Percentiles rank a stretch among this genome's conserved stretches.
These are phyloP conservation scores for Phytopythium mirpurense DNA, from an alignment of 352 stramenopile genomes.

Conservation along the genomic window DNA sequence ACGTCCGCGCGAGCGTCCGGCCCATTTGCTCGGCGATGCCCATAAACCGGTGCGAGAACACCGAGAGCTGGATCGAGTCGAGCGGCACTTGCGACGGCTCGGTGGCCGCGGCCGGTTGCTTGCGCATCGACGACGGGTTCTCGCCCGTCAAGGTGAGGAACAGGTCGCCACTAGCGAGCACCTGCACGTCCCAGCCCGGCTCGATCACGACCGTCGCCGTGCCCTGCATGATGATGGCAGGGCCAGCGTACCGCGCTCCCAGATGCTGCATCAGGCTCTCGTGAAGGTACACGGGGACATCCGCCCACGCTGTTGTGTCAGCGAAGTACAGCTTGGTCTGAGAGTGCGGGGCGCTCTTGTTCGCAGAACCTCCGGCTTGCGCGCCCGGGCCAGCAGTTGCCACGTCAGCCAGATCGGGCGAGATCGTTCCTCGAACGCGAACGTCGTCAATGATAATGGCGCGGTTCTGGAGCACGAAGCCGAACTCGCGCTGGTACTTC, in stretches of 20 bases:
- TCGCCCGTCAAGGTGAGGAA: slow-evolving; percentile 75
- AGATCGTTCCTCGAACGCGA: slow-evolving; percentile 94
- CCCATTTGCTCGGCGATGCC: slow-evolving; percentile 99
- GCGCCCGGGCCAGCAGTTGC: neutral
- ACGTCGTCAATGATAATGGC: slow-evolving; percentile 96
- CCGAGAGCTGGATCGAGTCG: slow-evolving; percentile 96
- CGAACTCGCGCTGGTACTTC: slow-evolving; percentile 97
- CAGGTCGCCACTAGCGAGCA: slow-evolving; percentile 94
- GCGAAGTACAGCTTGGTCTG: slow-evolving; percentile 79
- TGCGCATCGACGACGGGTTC: slow-evolving; percentile 9
- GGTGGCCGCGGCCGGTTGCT: slow-evolving; percentile 10
- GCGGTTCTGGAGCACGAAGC: slow-evolving; percentile 94
- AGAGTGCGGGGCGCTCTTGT: slow-evolving; percentile 43
- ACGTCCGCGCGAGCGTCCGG: slow-evolving; percentile 94
- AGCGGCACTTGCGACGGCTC: slow-evolving; percentile 36
- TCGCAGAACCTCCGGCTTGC: slow-evolving; percentile 2
- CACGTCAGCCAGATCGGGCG: slow-evolving; percentile 53
- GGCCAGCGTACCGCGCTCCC: slow-evolving; percentile 73
- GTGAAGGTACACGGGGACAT: slow-evolving; percentile 93
- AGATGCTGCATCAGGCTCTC: slow-evolving; percentile 81
- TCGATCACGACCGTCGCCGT: slow-evolving; percentile 99
- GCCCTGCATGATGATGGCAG: slow-evolving; percentile 97
- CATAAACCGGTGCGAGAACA: slow-evolving; percentile 99
- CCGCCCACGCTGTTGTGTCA: slow-evolving; percentile 64
- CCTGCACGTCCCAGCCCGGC: slow-evolving; percentile 89